Percentiles rank a stretch among this genome's conserved stretches.
Conservation (phyloP, 768 basidiomycete species). For the Russula dissimulans region DNA sequence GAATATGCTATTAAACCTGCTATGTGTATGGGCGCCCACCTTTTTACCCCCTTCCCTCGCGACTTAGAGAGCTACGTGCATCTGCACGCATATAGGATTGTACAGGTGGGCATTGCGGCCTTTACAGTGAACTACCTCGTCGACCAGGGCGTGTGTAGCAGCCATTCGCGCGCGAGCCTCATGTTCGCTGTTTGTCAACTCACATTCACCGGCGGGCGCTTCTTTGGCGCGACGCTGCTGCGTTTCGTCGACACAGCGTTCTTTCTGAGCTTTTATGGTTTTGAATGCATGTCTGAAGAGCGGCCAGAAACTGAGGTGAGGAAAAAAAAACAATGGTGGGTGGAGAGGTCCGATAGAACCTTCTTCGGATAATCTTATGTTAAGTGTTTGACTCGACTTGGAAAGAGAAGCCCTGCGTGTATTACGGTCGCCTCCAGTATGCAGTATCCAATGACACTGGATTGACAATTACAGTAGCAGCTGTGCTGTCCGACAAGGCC, state of each 20-base stretch:
- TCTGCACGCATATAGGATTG: no score
- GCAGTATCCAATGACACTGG: neutral
- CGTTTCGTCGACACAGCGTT: conserved; percentile 59
- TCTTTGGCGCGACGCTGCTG: conserved; percentile 51
- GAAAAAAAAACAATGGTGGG: no score
- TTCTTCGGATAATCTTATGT: no score
- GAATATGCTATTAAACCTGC: conserved; percentile 52
- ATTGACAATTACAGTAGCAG: neutral
- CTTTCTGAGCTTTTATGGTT: conserved; percentile 44
- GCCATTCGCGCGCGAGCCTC: conserved; percentile 44
- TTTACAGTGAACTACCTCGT: conserved; percentile 62
- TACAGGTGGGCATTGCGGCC: conserved; percentile 57
- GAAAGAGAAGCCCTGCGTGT: neutral
- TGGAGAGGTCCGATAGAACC: no score
- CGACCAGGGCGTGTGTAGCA: conserved; percentile 51
- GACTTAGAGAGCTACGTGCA: no score
- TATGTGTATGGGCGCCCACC: conserved; percentile 39
- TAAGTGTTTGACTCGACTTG: neutral
- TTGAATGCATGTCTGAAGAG: conserved; percentile 31
- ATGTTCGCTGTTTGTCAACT: conserved; percentile 67
- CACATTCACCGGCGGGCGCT: conserved; percentile 56
- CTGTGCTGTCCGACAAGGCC: neutral
- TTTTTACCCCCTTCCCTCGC: neutral
- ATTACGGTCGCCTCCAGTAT: neutral
- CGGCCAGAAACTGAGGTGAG: no score